phyloP scores from a whole-genome alignment of 2,329 filamentous ascomycete species.

The Apiospora marii region DNA sequence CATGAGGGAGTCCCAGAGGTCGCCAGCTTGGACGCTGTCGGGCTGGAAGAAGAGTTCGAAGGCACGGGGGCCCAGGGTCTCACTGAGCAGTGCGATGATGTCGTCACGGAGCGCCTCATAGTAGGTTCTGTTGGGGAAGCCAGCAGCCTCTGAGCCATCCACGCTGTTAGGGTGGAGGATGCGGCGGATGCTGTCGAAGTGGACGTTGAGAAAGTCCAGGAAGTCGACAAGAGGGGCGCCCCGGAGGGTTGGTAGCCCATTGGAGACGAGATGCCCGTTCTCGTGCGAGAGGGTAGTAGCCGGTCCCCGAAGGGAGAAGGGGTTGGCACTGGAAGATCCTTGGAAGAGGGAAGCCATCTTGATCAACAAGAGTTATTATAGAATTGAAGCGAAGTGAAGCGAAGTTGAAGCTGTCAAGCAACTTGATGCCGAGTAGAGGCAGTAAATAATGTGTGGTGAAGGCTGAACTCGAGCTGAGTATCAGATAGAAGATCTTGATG shows the following conservation, averaged over 20 bases:
- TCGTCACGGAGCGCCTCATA: not conserved
- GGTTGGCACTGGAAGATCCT: not conserved
- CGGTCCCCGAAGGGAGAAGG: not conserved
- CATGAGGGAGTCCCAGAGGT: not conserved
- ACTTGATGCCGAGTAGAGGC: not conserved
- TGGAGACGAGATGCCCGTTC: no score
- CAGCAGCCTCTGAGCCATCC: not conserved
- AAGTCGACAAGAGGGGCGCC: not conserved
- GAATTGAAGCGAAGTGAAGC: not conserved
- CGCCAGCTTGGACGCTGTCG: not conserved
- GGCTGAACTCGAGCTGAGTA: not conserved
- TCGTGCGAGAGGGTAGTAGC: not conserved
- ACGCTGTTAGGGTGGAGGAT: not conserved
- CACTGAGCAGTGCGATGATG: not conserved
- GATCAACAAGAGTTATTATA: not conserved
- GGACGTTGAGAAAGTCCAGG: constrained; percentile 19
- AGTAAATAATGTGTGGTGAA: not conserved
- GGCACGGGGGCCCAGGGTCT: not conserved
- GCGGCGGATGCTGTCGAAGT: not conserved
- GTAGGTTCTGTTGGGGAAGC: not conserved
- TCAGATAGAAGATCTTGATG: not conserved
- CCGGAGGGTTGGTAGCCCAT: not conserved
- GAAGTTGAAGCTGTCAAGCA: not conserved
- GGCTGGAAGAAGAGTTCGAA: not conserved
- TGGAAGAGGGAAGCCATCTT: not conserved